Evolutionary conservation across 1,284 basidiomycete genomes (phyloP), one percentile per base, ranked within the genome.

Genomic region (Paramarasmius palmivorus): DNA sequence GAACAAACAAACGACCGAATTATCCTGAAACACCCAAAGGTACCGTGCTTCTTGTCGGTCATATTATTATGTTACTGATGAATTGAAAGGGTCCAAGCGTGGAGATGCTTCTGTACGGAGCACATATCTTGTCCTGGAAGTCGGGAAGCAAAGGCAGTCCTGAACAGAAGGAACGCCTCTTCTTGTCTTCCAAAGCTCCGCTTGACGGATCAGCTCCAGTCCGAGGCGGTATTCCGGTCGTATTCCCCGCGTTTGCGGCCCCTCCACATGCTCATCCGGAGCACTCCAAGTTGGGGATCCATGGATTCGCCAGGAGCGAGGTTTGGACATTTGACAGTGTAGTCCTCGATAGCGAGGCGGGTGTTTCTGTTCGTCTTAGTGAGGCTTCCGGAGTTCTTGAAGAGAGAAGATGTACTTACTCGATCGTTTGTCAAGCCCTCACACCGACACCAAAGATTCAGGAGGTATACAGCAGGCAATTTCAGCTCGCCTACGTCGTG

Each of bases 301-400:
- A 52, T 20, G 50, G 50, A 15, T 52, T 52, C 19, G 50, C 50
- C 3, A 47, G 52, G 15, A 53, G 15, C 26, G 52, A 53, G 29
- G 14, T 40, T 10, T 52, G 50, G 50, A 29, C 38, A 26, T 45
- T 38, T 19, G 39, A 41, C 23, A 41, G 29, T 4, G 34, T 32
- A 20, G 19, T 36, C 2, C 19, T 22, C 8, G 40, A 45, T 26
- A 41, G 32, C 15, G 52, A 49, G 26, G 22, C 81, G 19, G 82
- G 82, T 6, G 88, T 94, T 5, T 88, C 88, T 22, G 80, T 92
- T 39, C 80, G 81, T 59, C 72, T 95, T 40, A 77, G 90, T 92
- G 65, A 61, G 86, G 17, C 9, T 40, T 10, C 9, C 9, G 9
- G 12, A 17, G 12, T 10, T 2, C 39, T 40, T 40, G 39, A 10